Base-by-base conservation (phyloP, 495 filamentous ascomycete genomes). In the Trichocladium antarcticum region DNA sequence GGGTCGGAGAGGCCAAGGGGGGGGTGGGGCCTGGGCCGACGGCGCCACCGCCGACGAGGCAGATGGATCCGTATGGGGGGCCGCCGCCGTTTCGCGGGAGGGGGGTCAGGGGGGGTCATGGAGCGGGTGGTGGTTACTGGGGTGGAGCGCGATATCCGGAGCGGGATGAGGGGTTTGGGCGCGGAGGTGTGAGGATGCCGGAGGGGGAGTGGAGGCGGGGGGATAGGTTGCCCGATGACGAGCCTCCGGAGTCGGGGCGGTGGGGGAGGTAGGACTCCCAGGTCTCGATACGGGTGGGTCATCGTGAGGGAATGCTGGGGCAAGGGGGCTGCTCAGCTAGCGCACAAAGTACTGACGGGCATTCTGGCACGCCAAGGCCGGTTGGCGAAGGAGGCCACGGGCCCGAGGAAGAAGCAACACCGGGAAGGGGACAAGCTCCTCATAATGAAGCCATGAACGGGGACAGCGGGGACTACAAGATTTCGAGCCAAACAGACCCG, bases 201-300 rank as follows among this genome's bases (percentile, higher is more conserved):
- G 56, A 51, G 6, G 77, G 77, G 5, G 78, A 79, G 57, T 81
- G 77, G 77, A 71, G 77, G 58, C 68, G 77, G 50, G 77, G 77
- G 0, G 77, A 80, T 57, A 66, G 68, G 45, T 49, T 77, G 35
- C 75, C 77, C 42, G 74, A 75, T 27, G 24, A 27, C 20, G 61
- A 56, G 32, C 55, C 55, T 21, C 63, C 62, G 24, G 61, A 65
- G 11, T 55, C 54, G n/a, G 62, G 63, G 22, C 60, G 73, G n/a
- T 62, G 64, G 49, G 56, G 38, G 38, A 60, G 45, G 42, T 53
- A 54, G 50, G 37, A 27, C 24, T 36, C 12, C 5, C 5, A 5
- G 6, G 9, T 15, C 5, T 11, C 7, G 7, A 24, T 17, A 3
- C 11, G 5, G 14, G 15, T 28, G 17, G 31, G 12, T 15, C 6